These are phyloP conservation scores for Globisporangium splendens DNA, from an alignment of 352 stramenopile genomes.

Conservation along the genomic window DNA sequence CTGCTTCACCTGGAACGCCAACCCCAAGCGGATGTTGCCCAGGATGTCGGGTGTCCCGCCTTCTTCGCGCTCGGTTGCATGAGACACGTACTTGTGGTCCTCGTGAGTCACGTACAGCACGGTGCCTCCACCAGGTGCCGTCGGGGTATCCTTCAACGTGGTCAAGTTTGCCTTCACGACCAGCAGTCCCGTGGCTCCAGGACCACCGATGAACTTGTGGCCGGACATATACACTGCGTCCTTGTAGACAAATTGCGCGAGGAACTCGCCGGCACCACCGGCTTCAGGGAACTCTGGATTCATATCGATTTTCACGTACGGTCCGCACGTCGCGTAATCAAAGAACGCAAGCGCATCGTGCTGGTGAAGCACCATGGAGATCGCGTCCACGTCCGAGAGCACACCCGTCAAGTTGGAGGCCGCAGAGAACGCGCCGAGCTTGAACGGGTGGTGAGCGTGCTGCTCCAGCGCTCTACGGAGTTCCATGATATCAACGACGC, in stretches of 20 bases:
- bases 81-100: slow-evolving; percentile 65
- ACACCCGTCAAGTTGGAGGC: slow-evolving; percentile 95
- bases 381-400: slow-evolving; percentile 83
- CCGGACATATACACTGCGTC: slow-evolving; percentile 95
- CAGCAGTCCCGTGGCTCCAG: slow-evolving; percentile 91
- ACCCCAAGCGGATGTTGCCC: slow-evolving; percentile 88
- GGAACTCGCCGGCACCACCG: not conserved
- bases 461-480: slow-evolving; percentile 46
- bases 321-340: slow-evolving; percentile 94
- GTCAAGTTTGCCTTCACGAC: slow-evolving; percentile 92
- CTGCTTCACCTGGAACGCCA: slow-evolving; percentile 91
- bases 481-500: slow-evolving; percentile 51
- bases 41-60: slow-evolving; percentile 95
- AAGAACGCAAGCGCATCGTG: slow-evolving; percentile 92
- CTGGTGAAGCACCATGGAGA: slow-evolving; percentile 89
- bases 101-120: slow-evolving; percentile 59
- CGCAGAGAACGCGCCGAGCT: slow-evolving; percentile 91
- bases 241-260: slow-evolving; percentile 53
- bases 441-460: slow-evolving; percentile 48
- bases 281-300: slow-evolving; percentile 77
- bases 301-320: slow-evolving; percentile 95
- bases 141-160: slow-evolving; percentile 43
- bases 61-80: slow-evolving; percentile 88
- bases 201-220: slow-evolving; percentile 96
- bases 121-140: slow-evolving; percentile 39